A percentile compares a stretch with the other conserved stretches of the same genome.
Conservation (phyloP, 306 rosid genomes). For the Fagus crenata region DNA sequence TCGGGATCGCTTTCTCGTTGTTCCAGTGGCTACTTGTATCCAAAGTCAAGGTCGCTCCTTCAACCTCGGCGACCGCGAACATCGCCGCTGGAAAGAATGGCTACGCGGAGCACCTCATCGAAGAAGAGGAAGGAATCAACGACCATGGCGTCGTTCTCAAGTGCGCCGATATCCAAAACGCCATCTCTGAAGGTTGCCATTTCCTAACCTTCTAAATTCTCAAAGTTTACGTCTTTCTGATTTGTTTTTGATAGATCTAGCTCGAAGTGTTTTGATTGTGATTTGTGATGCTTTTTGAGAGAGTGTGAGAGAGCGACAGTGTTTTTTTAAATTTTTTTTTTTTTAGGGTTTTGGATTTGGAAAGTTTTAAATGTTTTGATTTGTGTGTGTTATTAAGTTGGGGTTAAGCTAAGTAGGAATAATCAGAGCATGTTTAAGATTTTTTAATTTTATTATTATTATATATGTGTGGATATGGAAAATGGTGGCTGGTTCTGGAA, state of each 20-base stretch:
- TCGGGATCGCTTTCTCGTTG: constrained; percentile 73
- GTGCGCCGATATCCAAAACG: constrained; percentile 90
- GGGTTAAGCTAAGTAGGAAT: constrained; percentile 17
- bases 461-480: constrained; percentile 11
- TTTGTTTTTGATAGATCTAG: neutral
- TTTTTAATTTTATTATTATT: neutral
- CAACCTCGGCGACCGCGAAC: constrained; percentile 30
- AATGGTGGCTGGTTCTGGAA: constrained; percentile 28
- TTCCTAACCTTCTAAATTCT: neutral
- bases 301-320: neutral
- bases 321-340: neutral
- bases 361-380: neutral
- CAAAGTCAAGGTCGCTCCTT: constrained; percentile 58
- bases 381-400: neutral
- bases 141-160: constrained; percentile 83
- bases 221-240: neutral
- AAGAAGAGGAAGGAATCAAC: constrained; percentile 87
- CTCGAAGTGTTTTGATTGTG: neutral
- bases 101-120: constrained; percentile 69
- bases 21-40: constrained; percentile 78
- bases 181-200: constrained; percentile 78
- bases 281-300: neutral
- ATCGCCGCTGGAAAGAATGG: constrained; percentile 61
- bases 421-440: constrained; percentile 27
- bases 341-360: neutral